A percentile compares a stretch with the other conserved stretches of the same genome.
Evolutionary conservation across 78 protist genomes (phyloP).

Genomic region (Mastigamoeba balamuthi): DNA sequence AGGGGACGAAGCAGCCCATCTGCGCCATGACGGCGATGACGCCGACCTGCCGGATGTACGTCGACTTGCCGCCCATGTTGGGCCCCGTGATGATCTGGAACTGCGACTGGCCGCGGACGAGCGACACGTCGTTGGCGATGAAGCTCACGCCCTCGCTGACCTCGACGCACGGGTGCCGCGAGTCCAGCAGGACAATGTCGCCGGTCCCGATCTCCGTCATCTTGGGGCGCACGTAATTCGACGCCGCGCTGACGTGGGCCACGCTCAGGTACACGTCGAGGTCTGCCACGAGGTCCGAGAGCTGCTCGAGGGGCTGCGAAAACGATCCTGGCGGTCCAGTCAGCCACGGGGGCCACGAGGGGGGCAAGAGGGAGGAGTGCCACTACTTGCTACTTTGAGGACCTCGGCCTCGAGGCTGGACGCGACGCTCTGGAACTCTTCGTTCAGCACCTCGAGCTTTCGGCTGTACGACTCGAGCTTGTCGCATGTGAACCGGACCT

Average conservation of each 20-base stretch:
- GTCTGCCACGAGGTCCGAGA: constrained; percentile 26
- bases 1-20: constrained; percentile 96
- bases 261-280: constrained; percentile 62
- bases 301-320: constrained; percentile 50
- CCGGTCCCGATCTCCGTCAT: constrained; percentile 10
- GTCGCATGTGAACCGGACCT: constrained; percentile 33
- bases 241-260: constrained; percentile 73
- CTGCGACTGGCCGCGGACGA: constrained; percentile 13
- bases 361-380: not conserved
- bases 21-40: constrained; percentile 90
- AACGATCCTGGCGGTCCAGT: constrained; percentile 3
- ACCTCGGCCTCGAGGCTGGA: not conserved
- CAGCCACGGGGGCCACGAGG: not conserved
- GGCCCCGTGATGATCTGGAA: constrained; percentile 85
- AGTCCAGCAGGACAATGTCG: constrained; percentile 21
- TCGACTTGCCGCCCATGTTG: constrained; percentile 72
- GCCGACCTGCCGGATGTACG: constrained; percentile 65
- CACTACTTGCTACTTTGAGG: constrained; percentile 6
- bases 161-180: constrained; percentile 92
- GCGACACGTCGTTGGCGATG: constrained; percentile 75
- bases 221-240: constrained; percentile 61
- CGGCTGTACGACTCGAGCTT: constrained; percentile 59
- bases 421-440: not conserved
- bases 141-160: constrained; percentile 59
- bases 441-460: constrained; percentile 11